Conservation (phyloP, 495 filamentous ascomycete genomes). For the Penicillium argentinense region DNA sequence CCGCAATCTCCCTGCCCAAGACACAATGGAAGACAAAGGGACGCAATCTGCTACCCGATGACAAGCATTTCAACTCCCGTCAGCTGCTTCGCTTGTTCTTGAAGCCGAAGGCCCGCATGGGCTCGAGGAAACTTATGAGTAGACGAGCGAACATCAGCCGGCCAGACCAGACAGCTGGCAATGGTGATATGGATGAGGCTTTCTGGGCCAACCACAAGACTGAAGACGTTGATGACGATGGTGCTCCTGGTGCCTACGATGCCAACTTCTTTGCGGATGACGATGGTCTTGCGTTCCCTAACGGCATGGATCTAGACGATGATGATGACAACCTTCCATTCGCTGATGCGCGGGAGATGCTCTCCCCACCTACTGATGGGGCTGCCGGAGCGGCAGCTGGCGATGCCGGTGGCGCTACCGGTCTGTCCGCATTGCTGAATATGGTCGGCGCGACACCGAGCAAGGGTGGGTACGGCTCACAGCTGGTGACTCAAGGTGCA, state of each 20-base stretch:
- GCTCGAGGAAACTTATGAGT: constrained; percentile 51
- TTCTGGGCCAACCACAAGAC: constrained; percentile 83
- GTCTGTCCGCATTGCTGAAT: constrained; percentile 41
- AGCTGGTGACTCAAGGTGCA: constrained; percentile 83
- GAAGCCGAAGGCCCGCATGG: constrained; percentile 84
- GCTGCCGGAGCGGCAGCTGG: constrained; percentile 36
- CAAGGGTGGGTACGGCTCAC: constrained; percentile 78
- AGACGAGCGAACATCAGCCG: constrained; percentile 38
- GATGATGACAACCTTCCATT: constrained; percentile 84
- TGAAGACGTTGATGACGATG: constrained; percentile 57
- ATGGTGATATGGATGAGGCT: constrained; percentile 81
- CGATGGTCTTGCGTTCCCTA: constrained; percentile 77
- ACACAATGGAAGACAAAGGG: constrained; percentile 94
- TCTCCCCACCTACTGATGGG: constrained; percentile 68
- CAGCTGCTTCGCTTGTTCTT: constrained; percentile 88
- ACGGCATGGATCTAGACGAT: constrained; percentile 60
- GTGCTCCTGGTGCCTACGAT: constrained; percentile 74
- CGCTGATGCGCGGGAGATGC: constrained; percentile 86
- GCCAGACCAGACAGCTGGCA: constrained; percentile 55
- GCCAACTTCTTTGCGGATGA: constrained; percentile 98
- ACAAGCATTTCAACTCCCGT: constrained; percentile 96
- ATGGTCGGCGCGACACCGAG: constrained; percentile 48
- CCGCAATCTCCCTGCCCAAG: constrained; percentile 80
- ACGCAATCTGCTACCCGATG: constrained; percentile 90
- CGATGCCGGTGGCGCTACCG: constrained; percentile 35